Base-by-base conservation (phyloP, 2,329 filamentous ascomycete genomes). In the Tolypocladium capitatum region DNA sequence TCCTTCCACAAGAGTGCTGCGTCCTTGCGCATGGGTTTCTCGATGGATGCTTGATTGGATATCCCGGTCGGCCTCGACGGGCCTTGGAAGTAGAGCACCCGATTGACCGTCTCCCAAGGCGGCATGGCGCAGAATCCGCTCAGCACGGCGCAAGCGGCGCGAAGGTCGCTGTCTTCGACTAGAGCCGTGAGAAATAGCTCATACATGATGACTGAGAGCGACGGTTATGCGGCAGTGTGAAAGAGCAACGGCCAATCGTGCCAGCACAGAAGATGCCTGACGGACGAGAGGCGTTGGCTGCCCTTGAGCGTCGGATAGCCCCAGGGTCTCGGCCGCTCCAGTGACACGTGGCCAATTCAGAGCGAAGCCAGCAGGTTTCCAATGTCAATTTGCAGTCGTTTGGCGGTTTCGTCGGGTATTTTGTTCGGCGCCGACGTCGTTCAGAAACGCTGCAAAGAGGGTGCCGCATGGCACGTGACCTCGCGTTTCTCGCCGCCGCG, bases 151-250 rank as follows among this genome's bases (percentile, higher is more conserved):
- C 73, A 69, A 20, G 72, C 72, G 49, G 64, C 68, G 44, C 65
- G 61, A 33, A 76, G 66, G 53, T 79, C 74, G 49, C 62, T 65
- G 47, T 74, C 69, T 18, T 68, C 65, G 46, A 83, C 68, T 42
- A 71, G 59, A 10, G 74, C 70, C 4, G 76, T 75, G 49, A 81
- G 68, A 55, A 80, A 81, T 18, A 81, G 63, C 60, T 81, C 77
- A 56, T 79, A 73, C 76, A 80, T 80, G 45, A 16, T 52, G 48
- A 49, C 18, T 14, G 20, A 20, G 24, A 16, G 27, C 7, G 45
- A 30, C 16, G 16, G 16, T 16, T 18, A 13, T 24, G 38, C 24
- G 24, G 11, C 24, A 4, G 5, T 28, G 38, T 28, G 38, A 18
- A n/a, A 18, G 16, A 24, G 36, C 13, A 40, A 27, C 14, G 13